These are phyloP conservation scores for slime mould (Dictyostelium discoideum) DNA, from an alignment of 78 protist genomes.

Conservation along the genomic window DNA sequence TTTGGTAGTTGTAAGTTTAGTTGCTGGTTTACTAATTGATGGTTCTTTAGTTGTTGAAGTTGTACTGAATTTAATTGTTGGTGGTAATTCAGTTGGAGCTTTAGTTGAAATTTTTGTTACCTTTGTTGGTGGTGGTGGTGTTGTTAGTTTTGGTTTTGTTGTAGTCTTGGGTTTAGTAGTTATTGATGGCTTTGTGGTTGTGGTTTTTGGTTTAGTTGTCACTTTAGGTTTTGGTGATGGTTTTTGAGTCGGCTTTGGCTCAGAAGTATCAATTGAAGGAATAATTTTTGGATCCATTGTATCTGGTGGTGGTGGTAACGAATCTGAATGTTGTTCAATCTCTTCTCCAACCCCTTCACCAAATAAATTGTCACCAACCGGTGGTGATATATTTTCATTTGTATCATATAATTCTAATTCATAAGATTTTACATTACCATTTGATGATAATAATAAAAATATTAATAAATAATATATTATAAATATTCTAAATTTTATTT, in stretches of 20 bases:
- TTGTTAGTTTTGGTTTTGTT: neutral
- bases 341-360: neutral
- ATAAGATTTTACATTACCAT: neutral
- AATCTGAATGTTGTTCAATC: neutral
- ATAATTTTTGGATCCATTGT: conserved; percentile 4
- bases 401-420: neutral
- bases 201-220: neutral
- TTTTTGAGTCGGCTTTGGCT: neutral
- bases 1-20: neutral
- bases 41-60: neutral
- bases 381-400: neutral
- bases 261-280: neutral
- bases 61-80: neutral
- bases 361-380: neutral
- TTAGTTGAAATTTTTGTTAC: neutral
- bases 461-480: neutral
- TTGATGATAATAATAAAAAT: neutral
- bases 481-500: neutral
- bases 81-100: neutral
- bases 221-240: neutral
- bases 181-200: neutral
- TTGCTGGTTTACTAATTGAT: neutral
- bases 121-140: neutral
- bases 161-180: neutral
- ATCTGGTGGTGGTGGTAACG: conserved; percentile 5